phyloP scores from a whole-genome alignment of 192 early-diverging fungal species.

The Spinellus fusiger region DNA sequence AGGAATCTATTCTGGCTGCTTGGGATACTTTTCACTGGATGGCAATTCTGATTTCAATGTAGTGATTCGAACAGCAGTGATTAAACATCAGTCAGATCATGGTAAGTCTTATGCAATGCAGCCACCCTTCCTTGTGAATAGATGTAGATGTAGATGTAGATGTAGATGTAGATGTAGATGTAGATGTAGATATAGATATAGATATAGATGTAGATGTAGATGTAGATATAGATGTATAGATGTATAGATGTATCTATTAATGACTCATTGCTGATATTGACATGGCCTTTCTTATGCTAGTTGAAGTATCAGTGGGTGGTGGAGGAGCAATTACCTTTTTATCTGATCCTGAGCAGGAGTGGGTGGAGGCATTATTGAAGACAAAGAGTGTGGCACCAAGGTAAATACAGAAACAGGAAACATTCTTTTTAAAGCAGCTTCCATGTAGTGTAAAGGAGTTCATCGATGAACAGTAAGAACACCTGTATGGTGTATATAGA shows the following conservation, averaged over 20 bases:
- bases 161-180: too few species aligned
- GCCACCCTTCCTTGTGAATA: too few species aligned
- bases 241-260: too few species aligned
- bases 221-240: too few species aligned
- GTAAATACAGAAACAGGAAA: constrained; percentile 5
- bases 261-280: neutral
- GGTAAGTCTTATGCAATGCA: neutral
- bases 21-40: constrained; percentile 76
- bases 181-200: too few species aligned
- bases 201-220: too few species aligned
- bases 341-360: constrained; percentile 81
- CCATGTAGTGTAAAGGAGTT: constrained; percentile 18
- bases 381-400: constrained; percentile 52
- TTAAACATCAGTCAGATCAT: constrained; percentile 10
- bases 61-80: constrained; percentile 86
- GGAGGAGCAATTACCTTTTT: constrained; percentile 92
- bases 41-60: constrained; percentile 72
- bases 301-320: constrained; percentile 75
- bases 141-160: too few species aligned
- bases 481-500: too few species aligned
- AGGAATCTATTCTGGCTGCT: constrained; percentile 83
- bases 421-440: neutral
- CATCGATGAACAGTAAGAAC: constrained; percentile 8
- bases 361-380: constrained; percentile 83
- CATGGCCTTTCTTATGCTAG: neutral